Evolutionary conservation across 805 yeast species (phyloP), one percentile per base, ranked within the genome.

Genomic region (Grigorovia jiainica): DNA sequence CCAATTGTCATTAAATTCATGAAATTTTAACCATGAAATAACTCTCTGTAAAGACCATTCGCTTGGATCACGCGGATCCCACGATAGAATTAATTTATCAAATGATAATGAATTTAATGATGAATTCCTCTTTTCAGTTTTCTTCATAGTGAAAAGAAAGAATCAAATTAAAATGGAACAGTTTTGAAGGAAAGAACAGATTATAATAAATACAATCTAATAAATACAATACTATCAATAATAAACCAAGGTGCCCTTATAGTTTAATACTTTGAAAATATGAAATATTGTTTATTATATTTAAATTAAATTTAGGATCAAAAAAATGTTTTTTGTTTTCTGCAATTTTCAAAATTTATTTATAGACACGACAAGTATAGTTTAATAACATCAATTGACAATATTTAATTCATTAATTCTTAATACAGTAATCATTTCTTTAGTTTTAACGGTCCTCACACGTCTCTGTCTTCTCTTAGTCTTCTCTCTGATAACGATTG

Each of bases 401-500:
- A 87, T 63, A 50, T 69, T 70, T 50, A 87, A 67, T 57, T 87
- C 92, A 29, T 79, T 72, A 38, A 89, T 78, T 60, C 89, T 75
- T 52, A 89, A 63, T 34, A 84, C 77, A 5, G 97, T 89, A 54
- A 83, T 73, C 53, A 73, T 78, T 44, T 82, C 86, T 64, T 87
- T 79, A 36, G 74, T 73, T 21, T 69, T 66, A 6, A 79, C 70
- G 66, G 85, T 74, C 60, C 82, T 72, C 47, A 75, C 69, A 69
- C 82, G 80, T 72, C 87, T 80, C 50, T 80, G 70, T 68, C 95
- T 79, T 64, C 90, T 75, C 59, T 86, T 82, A 23, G 94, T 82
- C 45, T 76, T 76, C 57, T 80, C 85, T 56, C 76, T 78, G 25
- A 79, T 70, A 52, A 79, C 76, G 69, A 80, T 77, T 43, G 87